These are phyloP conservation scores for Paragyromitra xinjiangensis DNA, from an alignment of 495 filamentous ascomycete species.

Conservation along the genomic window DNA sequence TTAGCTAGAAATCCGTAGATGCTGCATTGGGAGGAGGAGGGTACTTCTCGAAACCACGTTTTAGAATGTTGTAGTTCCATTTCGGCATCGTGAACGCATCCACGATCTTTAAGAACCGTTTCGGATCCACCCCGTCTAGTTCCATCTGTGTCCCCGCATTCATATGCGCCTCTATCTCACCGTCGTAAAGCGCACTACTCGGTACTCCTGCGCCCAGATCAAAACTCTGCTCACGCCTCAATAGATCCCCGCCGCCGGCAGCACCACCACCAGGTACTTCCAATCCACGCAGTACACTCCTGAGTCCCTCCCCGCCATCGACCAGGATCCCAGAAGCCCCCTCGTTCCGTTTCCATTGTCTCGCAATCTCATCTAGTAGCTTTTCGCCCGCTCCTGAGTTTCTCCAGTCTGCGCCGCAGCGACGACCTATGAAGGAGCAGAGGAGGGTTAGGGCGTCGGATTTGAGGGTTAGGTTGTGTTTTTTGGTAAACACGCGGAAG, in stretches of 20 bases:
- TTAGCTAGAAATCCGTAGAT: not conserved
- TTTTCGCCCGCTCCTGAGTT: conserved; percentile 93
- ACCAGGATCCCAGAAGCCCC: conserved; percentile 82
- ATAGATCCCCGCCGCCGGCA: conserved; percentile 46
- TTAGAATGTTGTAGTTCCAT: conserved; percentile 80
- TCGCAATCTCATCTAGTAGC: conserved; percentile 89
- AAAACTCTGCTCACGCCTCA: conserved; percentile 71
- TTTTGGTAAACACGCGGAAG: conserved; percentile 96
- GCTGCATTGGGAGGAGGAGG: conserved; percentile 1
- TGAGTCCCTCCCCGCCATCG: conserved; percentile 80
- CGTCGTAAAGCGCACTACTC: conserved; percentile 47
- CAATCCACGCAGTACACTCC: conserved; percentile 78
- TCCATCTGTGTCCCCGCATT: conserved; percentile 69
- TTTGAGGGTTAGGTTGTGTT: conserved; percentile 92
- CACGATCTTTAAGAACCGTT: conserved; percentile 54
- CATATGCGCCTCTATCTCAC: conserved; percentile 70
- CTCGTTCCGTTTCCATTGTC: conserved; percentile 79
- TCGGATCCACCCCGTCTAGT: conserved; percentile 53
- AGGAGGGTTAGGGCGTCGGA: conserved; percentile 84
- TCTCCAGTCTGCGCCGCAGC: conserved; percentile 95
- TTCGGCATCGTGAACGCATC: conserved; percentile 73
- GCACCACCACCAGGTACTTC: conserved; percentile 63
- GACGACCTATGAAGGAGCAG: conserved; percentile 86
- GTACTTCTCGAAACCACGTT: conserved; percentile 89
- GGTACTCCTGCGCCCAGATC: conserved; percentile 57